phyloP scores from a whole-genome alignment of 306 rosid genomes.

The Sicyos baderoa region DNA sequence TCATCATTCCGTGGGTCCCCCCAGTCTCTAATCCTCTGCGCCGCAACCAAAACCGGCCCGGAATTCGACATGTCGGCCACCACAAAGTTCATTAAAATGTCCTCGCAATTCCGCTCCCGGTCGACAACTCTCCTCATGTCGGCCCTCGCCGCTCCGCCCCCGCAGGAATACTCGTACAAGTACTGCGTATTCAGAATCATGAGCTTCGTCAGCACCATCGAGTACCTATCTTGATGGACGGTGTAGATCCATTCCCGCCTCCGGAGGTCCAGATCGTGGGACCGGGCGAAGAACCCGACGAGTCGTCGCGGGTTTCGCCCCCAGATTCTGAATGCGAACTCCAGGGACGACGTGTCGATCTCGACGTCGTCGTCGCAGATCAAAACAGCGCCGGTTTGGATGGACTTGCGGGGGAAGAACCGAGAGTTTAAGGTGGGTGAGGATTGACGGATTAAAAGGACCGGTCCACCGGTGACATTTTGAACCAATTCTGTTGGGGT shows the following conservation, averaged over 20 bases:
- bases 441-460: slow-evolving; percentile 39
- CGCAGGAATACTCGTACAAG: slow-evolving; percentile 50
- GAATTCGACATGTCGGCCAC: slow-evolving; percentile 40
- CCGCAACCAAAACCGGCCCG: slow-evolving; percentile 69
- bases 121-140: slow-evolving; percentile 51
- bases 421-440: slow-evolving; percentile 61
- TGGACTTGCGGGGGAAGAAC: slow-evolving; percentile 52
- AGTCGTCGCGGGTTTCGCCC: slow-evolving; percentile 34
- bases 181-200: slow-evolving; percentile 47
- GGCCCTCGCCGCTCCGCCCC: slow-evolving; percentile 39
- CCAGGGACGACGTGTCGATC: slow-evolving; percentile 45
- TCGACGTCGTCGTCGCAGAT: slow-evolving; percentile 82
- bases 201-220: slow-evolving; percentile 72
- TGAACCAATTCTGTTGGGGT: slow-evolving; percentile 38
- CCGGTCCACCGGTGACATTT: slow-evolving; percentile 38
- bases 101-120: slow-evolving; percentile 63
- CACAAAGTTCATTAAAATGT: slow-evolving; percentile 70
- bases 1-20: slow-evolving; percentile 53
- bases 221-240: slow-evolving; percentile 65
- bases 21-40: slow-evolving; percentile 54
- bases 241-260: slow-evolving; percentile 73
- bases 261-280: slow-evolving; percentile 61
- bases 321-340: slow-evolving; percentile 62
- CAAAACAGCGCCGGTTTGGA: slow-evolving; percentile 53
- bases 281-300: slow-evolving; percentile 65